Evolutionary conservation across 2,329 filamentous ascomycete genomes (phyloP), one percentile per base, ranked within the genome.

Genomic region (Penicillium sp.): DNA sequence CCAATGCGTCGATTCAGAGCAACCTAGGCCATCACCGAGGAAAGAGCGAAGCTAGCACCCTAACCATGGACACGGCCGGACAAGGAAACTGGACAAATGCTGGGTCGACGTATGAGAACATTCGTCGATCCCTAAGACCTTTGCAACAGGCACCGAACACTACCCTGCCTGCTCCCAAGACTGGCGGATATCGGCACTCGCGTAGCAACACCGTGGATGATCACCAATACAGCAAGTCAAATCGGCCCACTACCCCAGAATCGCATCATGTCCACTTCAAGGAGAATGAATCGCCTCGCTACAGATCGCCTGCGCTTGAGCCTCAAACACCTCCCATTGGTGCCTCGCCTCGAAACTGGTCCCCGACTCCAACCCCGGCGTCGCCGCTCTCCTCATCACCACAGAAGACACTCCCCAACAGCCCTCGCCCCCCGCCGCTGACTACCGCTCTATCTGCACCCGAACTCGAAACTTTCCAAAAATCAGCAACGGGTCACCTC

Each of bases 401-500:
- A 9, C 65, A 64, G 39, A 60, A 65, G 42, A 63, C 61, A 18
- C 52, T 65, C 9, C 66, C 68, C 10, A 70, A 60, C 43, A 60
- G 53, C n/a, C 65, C 67, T 23, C 67, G 65, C 39, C 63, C 68
- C 29, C 65, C 67, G 21, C 52, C 56, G 8, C 58, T 74, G 28
- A 68, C 70, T 2, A 68, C 79, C 12, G 76, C 81, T 3, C 71
- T 91, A 15, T 81, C 79, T 7, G 79, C 83, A 0, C 86, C 89
- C 2, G 91, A 96, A 58, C 79, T 97, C 10, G 84, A 91, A 69
- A 86, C 84, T 31, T 79, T 99, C 16, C 88, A 93, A 52, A 89
- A 89, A 63, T 97, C 94, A 0, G 89, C 93, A 0, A 97, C 94
- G 1, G 87, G 88, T 52, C 90, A 99, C 70, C 81, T 99, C 21